phyloP scores from a whole-genome alignment of 192 early-diverging fungal species.

The Umbelopsis isabellina region DNA sequence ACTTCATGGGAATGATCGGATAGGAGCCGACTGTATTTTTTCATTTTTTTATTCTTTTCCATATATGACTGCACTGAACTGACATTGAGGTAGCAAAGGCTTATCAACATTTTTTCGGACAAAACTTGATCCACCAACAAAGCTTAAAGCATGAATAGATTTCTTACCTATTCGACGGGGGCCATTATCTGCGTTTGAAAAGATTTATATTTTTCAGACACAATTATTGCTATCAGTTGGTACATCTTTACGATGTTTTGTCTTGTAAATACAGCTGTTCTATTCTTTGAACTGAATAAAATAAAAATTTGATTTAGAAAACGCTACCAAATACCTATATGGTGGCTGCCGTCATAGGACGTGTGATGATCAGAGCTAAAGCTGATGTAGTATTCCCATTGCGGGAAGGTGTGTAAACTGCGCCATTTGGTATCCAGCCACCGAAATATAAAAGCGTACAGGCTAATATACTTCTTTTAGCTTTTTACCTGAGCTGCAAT shows the following conservation, averaged over 20 bases:
- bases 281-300: conserved; percentile 2
- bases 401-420: no score
- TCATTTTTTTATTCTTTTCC: background rate
- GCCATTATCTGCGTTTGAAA: background rate
- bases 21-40: background rate
- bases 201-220: background rate
- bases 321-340: background rate
- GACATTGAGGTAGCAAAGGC: background rate
- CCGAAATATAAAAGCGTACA: no score
- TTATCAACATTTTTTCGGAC: background rate
- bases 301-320: background rate
- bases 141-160: background rate
- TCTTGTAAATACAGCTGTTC: conserved; percentile 20
- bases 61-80: conserved; percentile 11
- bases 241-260: background rate
- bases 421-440: no score
- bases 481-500: no score
- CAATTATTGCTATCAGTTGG: background rate
- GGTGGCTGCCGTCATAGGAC: background rate
- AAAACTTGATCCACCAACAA: background rate
- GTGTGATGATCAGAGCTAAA: no score
- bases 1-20: conserved; percentile 72
- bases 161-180: no score
- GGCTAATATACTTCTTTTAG: no score
- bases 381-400: no score